These are phyloP conservation scores for Starmerella apis DNA, from an alignment of 805 yeast species.

Conservation along the genomic window DNA sequence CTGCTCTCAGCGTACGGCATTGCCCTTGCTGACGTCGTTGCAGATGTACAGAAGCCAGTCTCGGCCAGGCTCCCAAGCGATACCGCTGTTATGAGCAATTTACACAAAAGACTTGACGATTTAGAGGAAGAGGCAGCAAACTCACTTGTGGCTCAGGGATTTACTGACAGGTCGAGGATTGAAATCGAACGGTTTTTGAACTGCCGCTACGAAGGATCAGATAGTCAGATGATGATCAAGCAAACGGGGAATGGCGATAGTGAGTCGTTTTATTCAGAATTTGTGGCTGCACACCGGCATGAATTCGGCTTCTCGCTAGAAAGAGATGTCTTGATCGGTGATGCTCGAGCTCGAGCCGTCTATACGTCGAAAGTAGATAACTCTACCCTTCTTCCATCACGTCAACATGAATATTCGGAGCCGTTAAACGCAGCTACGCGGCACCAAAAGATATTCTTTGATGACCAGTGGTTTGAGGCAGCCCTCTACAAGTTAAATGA, in stretches of 20 bases:
- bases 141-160: slow-evolving; percentile 46
- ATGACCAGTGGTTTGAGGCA: slow-evolving; percentile 40
- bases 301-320: slow-evolving; percentile 66
- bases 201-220: slow-evolving; percentile 80
- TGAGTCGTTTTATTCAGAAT: slow-evolving; percentile 33
- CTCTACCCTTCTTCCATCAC: slow-evolving; percentile 10
- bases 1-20: slow-evolving; percentile 82
- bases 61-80: slow-evolving; percentile 34
- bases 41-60: slow-evolving; percentile 68
- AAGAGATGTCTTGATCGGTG: slow-evolving; percentile 55
- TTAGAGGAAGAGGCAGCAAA: slow-evolving; percentile 38
- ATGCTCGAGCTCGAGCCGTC: slow-evolving; percentile 57
- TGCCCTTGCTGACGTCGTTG: slow-evolving; percentile 74
- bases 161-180: slow-evolving; percentile 35
- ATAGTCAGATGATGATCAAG: slow-evolving; percentile 66
- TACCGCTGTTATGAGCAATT: slow-evolving; percentile 27
- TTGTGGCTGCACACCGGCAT: slow-evolving; percentile 46
- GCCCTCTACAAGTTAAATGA: slow-evolving; percentile 48
- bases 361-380: slow-evolving; percentile 4
- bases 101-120: slow-evolving; percentile 39
- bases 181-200: slow-evolving; percentile 57
- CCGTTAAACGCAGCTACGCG: not conserved
- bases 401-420: not conserved
- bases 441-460: slow-evolving; percentile 47
- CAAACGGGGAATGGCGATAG: not conserved